Evolutionary conservation across 164 flowering plant species (phyloP), one percentile per base, ranked within the genome.

Genomic region (Tinospora cordifolia): DNA sequence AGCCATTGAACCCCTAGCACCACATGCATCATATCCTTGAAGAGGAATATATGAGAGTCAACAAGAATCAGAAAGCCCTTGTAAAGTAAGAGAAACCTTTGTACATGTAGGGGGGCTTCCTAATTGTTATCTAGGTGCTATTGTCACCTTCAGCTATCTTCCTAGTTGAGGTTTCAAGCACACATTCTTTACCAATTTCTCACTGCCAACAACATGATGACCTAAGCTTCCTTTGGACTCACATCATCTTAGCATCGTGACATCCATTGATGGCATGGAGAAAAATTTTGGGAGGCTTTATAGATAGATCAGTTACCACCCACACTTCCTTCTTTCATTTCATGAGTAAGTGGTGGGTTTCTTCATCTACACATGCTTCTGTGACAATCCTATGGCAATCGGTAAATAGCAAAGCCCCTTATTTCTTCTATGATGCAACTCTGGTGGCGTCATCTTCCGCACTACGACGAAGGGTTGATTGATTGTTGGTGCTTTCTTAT

Each of bases 381-480:
- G 46, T 67, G 27, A 67, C n/a, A 27, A 67, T n/a, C n/a, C n/a
- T n/a, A n/a, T n/a, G n/a, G n/a, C n/a, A n/a, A n/a, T n/a, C n/a
- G n/a, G n/a, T n/a, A n/a, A n/a, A 12, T 36, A 65, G 22, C 68
- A 40, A 39, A 65, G 49, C 22, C 68, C 68, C 6, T 38, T 39
- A 36, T 38, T 21, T 65, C 68, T 65, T 40, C 68, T 19, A 5
- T 65, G 27, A 9, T 65, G 22, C 25, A 40, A 13, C 34, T 57
- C 64, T 2, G 14, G 14, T 1, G 63, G 46, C 51, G 15, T 27
- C 41, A 65, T 25, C 26, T 40, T 69, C 1, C 27, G 21, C 22
- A 14, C 22, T 6, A 12, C 25, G 30, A 13, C 9, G 2, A 14
- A 2, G 13, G 14, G 17, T 40, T 51, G 38, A 21, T 26, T 19